Base-by-base conservation (phyloP, 805 yeast species). In the Pichia nakasei region DNA sequence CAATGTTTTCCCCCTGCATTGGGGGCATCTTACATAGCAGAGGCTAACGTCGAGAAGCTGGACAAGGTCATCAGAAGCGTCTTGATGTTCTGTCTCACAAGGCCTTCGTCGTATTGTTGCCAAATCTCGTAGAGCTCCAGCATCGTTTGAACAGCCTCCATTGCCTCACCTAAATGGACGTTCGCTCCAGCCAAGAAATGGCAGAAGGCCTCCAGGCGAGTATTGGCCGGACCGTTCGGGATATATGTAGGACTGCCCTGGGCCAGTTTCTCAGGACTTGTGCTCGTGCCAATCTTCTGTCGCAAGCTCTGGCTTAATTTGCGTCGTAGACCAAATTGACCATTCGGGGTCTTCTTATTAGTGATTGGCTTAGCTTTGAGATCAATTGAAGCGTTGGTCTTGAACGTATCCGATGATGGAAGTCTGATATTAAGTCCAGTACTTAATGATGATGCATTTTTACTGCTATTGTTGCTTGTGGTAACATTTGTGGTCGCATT, bases 111-210 rank as follows among this genome's bases (percentile, higher is more conserved):
- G 56, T 85, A 88, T n/a, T 76, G 60, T 51, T 84, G 87, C 96
- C 97, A 89, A 7, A 77, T 73, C 39, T 86, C 89, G 58, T 89
- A 91, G 3, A 89, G 62, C 4, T 84, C 78, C 35, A 91, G 72
- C 56, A 88, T 65, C 52, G 88, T 96, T 59, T 91, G 97, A 24
- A 88, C 78, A 12, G 88, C 81, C 47, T 84, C 91, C 36, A 83
- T 78, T 6, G 86, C 78, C 56, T 84, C 84, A 42, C 78, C 84
- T 31, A 88, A 62, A 56, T 89, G 84, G 3, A 91, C 74, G 49
- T 84, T 85, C 8, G 88, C 80, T 43, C 75, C 72, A 3, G 89
- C 91, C 50, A 91, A 63, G 58, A 85, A 87, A 22, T 69, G 67
- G 55, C 80, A 73, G 45, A 83, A 73, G 36, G 68, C 67, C 48